Evolutionary conservation across 345 rosid species (phyloP), one percentile per base, ranked within the genome.

Genomic region (Hevea brasiliensis): DNA sequence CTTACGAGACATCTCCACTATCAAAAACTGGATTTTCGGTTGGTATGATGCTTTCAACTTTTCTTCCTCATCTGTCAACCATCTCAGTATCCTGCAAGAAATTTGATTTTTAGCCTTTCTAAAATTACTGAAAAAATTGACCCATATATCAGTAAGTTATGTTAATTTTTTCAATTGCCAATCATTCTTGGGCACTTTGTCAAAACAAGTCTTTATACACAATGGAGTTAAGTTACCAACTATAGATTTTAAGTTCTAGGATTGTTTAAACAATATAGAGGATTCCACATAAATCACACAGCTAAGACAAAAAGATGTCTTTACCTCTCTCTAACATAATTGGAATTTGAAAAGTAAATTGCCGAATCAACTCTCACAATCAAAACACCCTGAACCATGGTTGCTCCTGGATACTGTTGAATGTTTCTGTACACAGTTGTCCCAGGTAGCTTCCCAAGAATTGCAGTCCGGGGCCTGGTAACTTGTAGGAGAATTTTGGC

Each of bases 311-410:
- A 70, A 29, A 20, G 3, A 55, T 21, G 50, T 12, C 1, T 45
- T 32, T 81, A 90, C 98, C 98, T 89, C 77, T 95, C 99, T 72
- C 85, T 92, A 57, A 89, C 76, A 80, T 95, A 95, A 65, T 92
- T 95, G 65, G 99, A 91, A 87, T 94, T 95, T 63, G 98, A 92
- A 82, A 95, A 95, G 88, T 92, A 95, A 60, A 95, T 89, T 13
- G 99, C 98, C 0, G 98, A 92, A 84, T 95, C 99, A 81, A 95
- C 96, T 77, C 98, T 86, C 68, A 95, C 89, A 1, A 86, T 87
- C 82, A 91, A 75, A 65, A 88, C 83, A 4, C 98, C 97, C 1
- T 92, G 94, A 73, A 91, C 84, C 87, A 82, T 87, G 9, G 87
- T 74, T 60, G 98, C 98, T 55, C 89, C 92, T n/a, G 99, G 99